phyloP scores from a whole-genome alignment of 495 filamentous ascomycete genomes.

The Penicillium steckii region DNA sequence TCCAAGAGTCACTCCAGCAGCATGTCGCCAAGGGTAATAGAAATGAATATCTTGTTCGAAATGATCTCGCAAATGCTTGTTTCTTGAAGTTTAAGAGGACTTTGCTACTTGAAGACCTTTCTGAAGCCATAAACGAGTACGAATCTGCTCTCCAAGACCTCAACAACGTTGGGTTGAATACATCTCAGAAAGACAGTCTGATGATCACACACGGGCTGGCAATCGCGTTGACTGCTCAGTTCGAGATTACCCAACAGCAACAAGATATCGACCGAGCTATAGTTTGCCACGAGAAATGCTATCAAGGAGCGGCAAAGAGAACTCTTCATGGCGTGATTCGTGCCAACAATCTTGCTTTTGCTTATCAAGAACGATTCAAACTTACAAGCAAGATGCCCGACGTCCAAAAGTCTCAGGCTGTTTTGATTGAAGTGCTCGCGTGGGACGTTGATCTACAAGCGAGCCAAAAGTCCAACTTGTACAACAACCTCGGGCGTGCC shows the following conservation, averaged over 20 bases:
- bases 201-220: conserved; percentile 5
- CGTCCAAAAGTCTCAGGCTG: not conserved
- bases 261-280: conserved; percentile 7
- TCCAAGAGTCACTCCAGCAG: not conserved
- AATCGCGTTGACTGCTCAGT: conserved; percentile 2
- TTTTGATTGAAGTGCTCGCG: conserved; percentile 2
- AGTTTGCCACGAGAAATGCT: not conserved
- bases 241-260: conserved; percentile 5
- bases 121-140: not conserved
- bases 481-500: not conserved
- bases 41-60: not conserved
- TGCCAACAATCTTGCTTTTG: not conserved
- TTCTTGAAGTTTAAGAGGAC: conserved; percentile 3
- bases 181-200: not conserved
- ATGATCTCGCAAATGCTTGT: conserved; percentile 4
- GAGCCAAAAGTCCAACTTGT: not conserved
- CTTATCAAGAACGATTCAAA: conserved; percentile 1
- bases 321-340: not conserved
- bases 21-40: not conserved
- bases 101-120: not conserved
- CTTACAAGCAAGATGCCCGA: not conserved
- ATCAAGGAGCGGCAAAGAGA: not conserved
- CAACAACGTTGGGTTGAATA: not conserved
- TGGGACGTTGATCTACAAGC: not conserved
- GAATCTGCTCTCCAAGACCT: not conserved